Evolutionary conservation across 257 asterid species (phyloP).

Genomic region (Gardenia jasminoides): DNA sequence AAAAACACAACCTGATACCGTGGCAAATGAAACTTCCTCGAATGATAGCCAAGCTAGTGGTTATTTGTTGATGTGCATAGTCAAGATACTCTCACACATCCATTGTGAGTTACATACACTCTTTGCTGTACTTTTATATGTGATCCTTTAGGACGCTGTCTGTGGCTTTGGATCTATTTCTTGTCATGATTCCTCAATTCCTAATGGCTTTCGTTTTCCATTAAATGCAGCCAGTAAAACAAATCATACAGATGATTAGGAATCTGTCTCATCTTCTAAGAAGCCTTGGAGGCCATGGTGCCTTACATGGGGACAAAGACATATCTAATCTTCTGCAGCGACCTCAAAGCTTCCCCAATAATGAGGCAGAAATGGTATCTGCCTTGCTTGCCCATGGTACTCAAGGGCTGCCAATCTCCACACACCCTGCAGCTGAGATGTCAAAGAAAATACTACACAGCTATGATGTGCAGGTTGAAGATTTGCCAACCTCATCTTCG

Average conservation of each 20-base stretch:
- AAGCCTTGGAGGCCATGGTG: slow-evolving; percentile 54
- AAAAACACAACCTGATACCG: slow-evolving; percentile 57
- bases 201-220: slow-evolving; percentile 19
- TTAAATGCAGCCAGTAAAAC: slow-evolving; percentile 51
- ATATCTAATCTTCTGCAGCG: slow-evolving; percentile 46
- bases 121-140: slow-evolving; percentile 3
- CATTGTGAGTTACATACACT: slow-evolving; percentile 51
- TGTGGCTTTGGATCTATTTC: slow-evolving; percentile 1
- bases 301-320: slow-evolving; percentile 34
- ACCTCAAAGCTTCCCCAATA: slow-evolving; percentile 45
- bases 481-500: slow-evolving; percentile 36
- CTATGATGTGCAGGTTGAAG: slow-evolving; percentile 20
- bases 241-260: slow-evolving; percentile 50
- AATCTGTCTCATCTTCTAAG: slow-evolving; percentile 68
- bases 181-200: slow-evolving; percentile 12
- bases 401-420: slow-evolving; percentile 41
- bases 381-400: slow-evolving; percentile 50
- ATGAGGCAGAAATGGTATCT: slow-evolving; percentile 41
- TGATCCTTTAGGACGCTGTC: background rate
- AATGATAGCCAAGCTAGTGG: slow-evolving; percentile 58
- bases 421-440: slow-evolving; percentile 38
- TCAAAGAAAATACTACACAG: slow-evolving; percentile 30
- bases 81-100: slow-evolving; percentile 71
- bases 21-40: slow-evolving; percentile 30
- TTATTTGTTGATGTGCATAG: slow-evolving; percentile 62